phyloP scores from a whole-genome alignment of 1,284 basidiomycete genomes.

The Ceratobasidium sp. region DNA sequence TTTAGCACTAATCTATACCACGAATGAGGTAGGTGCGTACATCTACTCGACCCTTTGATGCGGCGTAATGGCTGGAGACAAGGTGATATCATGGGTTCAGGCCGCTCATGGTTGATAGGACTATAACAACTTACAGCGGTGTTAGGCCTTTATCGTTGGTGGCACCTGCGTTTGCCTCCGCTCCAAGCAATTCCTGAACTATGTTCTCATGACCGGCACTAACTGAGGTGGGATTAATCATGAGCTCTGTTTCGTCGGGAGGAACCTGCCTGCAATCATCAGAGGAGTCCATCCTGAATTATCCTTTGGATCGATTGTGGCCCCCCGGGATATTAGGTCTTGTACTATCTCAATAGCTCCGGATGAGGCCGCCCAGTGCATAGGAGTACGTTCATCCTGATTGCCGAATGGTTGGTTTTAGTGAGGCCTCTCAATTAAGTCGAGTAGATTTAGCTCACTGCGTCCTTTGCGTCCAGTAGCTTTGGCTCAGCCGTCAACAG shows the following conservation, averaged over 20 bases:
- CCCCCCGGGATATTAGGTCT: constrained; percentile 79
- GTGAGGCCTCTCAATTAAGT: too few species aligned
- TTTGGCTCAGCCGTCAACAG: constrained; percentile 78
- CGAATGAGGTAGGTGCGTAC: constrained; percentile 62
- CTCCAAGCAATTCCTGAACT: constrained; percentile 84
- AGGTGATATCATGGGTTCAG: too few species aligned
- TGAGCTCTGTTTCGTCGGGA: constrained; percentile 1
- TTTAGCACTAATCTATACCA: constrained; percentile 48
- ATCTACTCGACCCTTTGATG: constrained; percentile 90
- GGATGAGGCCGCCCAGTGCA: constrained; percentile 91
- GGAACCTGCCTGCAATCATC: constrained; percentile 82
- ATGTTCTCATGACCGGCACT: constrained; percentile 86
- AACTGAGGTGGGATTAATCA: constrained; percentile 62
- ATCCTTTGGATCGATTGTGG: constrained; percentile 81
- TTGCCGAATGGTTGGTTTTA: too few species aligned
- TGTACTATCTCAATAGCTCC: constrained; percentile 77
- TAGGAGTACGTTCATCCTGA: constrained; percentile 88
- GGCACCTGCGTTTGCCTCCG: constrained; percentile 86
- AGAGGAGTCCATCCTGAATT: constrained; percentile 87
- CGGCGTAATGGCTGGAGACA: constrained; percentile 90
- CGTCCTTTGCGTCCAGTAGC: constrained; percentile 77
- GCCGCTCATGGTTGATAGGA: too few species aligned
- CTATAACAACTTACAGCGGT: constrained; percentile 73
- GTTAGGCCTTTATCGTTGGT: constrained; percentile 90
- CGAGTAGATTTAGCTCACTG: too few species aligned